Evolutionary conservation across 108 stramenopile genomes (phyloP).

Genomic region (Seminavis robusta): DNA sequence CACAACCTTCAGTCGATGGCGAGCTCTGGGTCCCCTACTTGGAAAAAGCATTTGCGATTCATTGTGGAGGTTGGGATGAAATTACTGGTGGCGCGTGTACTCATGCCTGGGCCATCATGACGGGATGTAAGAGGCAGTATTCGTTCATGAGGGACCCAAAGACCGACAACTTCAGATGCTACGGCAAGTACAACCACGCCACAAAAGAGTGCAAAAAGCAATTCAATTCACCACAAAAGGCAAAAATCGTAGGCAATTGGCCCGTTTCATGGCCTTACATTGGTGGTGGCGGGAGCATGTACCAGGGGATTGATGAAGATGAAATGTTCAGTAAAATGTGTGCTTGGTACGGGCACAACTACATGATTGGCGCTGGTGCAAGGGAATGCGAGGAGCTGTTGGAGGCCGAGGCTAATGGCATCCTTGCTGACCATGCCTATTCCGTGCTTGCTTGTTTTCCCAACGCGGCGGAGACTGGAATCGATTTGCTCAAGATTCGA

Average conservation of each 20-base stretch:
- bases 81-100: conserved; percentile 30
- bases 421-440: conserved; percentile 45
- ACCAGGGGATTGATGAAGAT: conserved; percentile 24
- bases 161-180: conserved; percentile 20
- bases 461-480: conserved; percentile 31
- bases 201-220: conserved; percentile 25
- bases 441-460: conserved; percentile 30
- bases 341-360: conserved; percentile 29
- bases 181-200: conserved; percentile 26
- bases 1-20: conserved; percentile 33
- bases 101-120: conserved; percentile 43
- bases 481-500: conserved; percentile 37
- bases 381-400: conserved; percentile 18
- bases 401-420: conserved; percentile 15
- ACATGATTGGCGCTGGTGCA: conserved; percentile 28
- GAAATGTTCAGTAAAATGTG: conserved; percentile 30
- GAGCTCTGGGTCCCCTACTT: conserved; percentile 39
- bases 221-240: conserved; percentile 33
- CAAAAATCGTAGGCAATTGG: conserved; percentile 24
- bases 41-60: conserved; percentile 41
- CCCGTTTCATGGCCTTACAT: conserved; percentile 32
- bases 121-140: conserved; percentile 42
- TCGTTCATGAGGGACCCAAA: conserved; percentile 21
- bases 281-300: conserved; percentile 30
- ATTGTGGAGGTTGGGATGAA: conserved; percentile 23